phyloP scores from a whole-genome alignment of 2,329 filamentous ascomycete species.

The Ophiocordyceps camponoti-saundersi region DNA sequence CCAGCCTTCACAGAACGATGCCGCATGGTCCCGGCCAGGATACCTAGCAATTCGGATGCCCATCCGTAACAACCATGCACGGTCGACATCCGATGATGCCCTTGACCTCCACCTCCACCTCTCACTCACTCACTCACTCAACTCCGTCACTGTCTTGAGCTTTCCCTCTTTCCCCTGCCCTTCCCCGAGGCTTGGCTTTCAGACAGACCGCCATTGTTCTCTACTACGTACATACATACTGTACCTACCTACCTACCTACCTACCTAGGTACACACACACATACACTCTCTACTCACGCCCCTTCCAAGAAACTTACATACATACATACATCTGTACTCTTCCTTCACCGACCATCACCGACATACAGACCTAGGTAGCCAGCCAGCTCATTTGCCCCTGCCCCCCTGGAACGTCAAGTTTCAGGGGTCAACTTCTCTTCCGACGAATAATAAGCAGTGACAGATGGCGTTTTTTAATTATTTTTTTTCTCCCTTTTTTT shows the following conservation, averaged over 20 bases:
- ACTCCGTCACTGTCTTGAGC: not conserved
- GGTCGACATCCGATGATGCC: not conserved
- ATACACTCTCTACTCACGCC: no score
- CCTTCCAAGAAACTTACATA: no score
- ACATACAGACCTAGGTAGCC: no score
- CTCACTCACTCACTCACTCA: no score
- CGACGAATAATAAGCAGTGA: not conserved
- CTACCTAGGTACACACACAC: no score
- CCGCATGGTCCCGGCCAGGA: not conserved
- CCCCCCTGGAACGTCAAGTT: not conserved
- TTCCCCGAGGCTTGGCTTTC: not conserved
- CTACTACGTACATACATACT: no score
- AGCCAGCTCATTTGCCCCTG: not conserved
- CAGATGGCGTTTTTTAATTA: not conserved
- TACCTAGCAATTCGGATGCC: slow-evolving; percentile 1
- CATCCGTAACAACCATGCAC: slow-evolving; percentile 1
- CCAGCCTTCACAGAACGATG: not conserved
- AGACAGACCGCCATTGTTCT: not conserved
- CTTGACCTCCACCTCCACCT: no score
- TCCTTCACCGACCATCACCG: not conserved
- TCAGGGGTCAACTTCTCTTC: not conserved
- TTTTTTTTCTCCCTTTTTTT: not conserved
- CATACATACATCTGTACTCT: no score
- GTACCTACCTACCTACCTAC: no score
- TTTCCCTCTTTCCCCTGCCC: no score